Evolutionary conservation across 1,284 basidiomycete species (phyloP), one percentile per base, ranked within the genome.

Genomic region (Cystobasidiaceae sp.): DNA sequence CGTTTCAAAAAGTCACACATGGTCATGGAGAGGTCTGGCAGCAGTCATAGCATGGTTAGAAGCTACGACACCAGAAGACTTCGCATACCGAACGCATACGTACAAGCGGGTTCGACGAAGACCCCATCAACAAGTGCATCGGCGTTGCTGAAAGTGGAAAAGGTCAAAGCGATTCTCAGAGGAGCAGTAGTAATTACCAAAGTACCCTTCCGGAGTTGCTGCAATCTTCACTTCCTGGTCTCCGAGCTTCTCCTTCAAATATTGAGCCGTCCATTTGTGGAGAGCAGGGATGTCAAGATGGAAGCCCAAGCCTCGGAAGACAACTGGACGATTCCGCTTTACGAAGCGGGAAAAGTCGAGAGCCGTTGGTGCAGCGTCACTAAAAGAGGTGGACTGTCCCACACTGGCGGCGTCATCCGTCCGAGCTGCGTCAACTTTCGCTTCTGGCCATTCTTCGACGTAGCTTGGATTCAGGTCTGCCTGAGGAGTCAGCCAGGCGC

Each of bases 81-180:
- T 9, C 4, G 4, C n/a, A n/a, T 25, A 4, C 3, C n/a, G 54
- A 1, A 6, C 25, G 8, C 21, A 28, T 2, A 32, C 71, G 28
- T 15, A 70, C 72, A 64, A 2, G 69, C 72, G 3, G 92, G 90
- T 73, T 94, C 91, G 11, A 82, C 83, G 73, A 94, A 93, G 71
- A 86, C 87, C 28, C 82, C 83, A 71, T 86, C 82, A n/a, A 72
- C 67, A 39, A 93, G 81, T 6, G 90, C 85, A 76, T 94, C 90
- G 58, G 91, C 89, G 58, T 83, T 82, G 3, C 89, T 56, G 39
- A 30, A 30, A 19, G 19, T n/a, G 19, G 7, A 32, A 90, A 69
- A 28, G 55, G 17, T 52, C 8, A 33, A 33, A 33, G n/a, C n/a
- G n/a, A n/a, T n/a, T n/a, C n/a, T n/a, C n/a, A n/a, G n/a, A n/a